Base-by-base conservation (phyloP, 2,329 filamentous ascomycete species). In the Hypoxylon sp. region DNA sequence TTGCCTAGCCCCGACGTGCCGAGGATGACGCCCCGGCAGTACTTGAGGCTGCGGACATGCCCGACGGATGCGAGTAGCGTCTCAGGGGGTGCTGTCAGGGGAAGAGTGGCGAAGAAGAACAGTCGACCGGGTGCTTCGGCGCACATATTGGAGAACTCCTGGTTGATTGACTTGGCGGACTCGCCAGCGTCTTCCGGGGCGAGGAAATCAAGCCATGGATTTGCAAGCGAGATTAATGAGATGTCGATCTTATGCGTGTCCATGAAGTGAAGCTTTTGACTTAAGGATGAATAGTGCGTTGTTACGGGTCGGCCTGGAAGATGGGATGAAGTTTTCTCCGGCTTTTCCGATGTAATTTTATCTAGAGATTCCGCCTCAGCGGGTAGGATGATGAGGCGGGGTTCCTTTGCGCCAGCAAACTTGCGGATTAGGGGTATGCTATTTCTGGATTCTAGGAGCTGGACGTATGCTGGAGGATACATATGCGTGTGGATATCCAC, bases 161-260 rank as follows among this genome's bases (percentile, higher is more conserved):
- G 84, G 79, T 97, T 98, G 78, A 97, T 90, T 0, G 84, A 84
- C 59, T 81, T 76, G 0, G 93, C 93, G 53, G 90, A 89, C 31
- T 80, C 78, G 1, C 86, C 87, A 0, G 92, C 92, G 71, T 91
- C 87, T 3, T 83, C 78, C 0, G 88, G 77, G 9, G 84, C 78
- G 0, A 97, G 81, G 77, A 97, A 98, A 80, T 98, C 94, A 1
- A 98, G 86, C 94, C 94, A 98, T 0, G 94, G 94, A 77, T 98
- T 98, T 13, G 94, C 94, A 22, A 97, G 88, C 0, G 93, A 96
- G 70, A 98, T 89, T 55, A 97, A 92, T 0, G 92, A 96, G 71
- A 91, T 89, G 79, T 92, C 87, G 78, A 98, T 97, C 59, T 83
- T 83, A 81, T 98, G 94, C 14, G 85, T 87, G 78, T 94, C 86